Percentiles rank a stretch among this genome's conserved stretches.
Evolutionary conservation across 345 rosid genomes (phyloP).

Genomic region (Balakata baccata): DNA sequence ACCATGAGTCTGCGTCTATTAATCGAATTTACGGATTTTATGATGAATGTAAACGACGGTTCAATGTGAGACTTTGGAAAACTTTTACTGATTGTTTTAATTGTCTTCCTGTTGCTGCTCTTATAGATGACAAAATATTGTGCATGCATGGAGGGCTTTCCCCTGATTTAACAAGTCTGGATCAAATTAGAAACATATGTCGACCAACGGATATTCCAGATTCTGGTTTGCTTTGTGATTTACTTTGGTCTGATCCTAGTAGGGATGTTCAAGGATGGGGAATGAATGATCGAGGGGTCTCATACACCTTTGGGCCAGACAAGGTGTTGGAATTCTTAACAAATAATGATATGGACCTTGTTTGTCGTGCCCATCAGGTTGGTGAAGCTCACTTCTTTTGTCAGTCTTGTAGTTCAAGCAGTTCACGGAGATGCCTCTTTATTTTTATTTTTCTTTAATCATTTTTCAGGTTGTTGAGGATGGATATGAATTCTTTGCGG

Average conservation of each 20-base stretch:
- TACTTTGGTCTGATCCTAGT: conserved; percentile 92
- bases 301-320: conserved; percentile 84
- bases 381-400: conserved; percentile 1
- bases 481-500: conserved; percentile 89
- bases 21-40: conserved; percentile 90
- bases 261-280: conserved; percentile 85
- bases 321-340: conserved; percentile 61
- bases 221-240: conserved; percentile 83
- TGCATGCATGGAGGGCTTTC: conserved; percentile 98
- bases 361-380: conserved; percentile 96
- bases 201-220: conserved; percentile 93
- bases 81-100: conserved; percentile 81
- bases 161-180: conserved; percentile 68
- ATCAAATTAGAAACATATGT: conserved; percentile 62
- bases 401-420: not conserved
- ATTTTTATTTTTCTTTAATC: not conserved
- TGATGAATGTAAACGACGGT: conserved; percentile 89
- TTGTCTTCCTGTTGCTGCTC: conserved; percentile 88
- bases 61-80: conserved; percentile 77
- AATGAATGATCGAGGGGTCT: conserved; percentile 88
- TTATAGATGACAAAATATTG: conserved; percentile 79
- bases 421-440: not conserved
- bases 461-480: conserved; percentile 77
- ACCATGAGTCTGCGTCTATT: conserved; percentile 85
- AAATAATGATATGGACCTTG: conserved; percentile 83